Base-by-base conservation (phyloP, 1,284 basidiomycete genomes). In the Trametes pubescens region DNA sequence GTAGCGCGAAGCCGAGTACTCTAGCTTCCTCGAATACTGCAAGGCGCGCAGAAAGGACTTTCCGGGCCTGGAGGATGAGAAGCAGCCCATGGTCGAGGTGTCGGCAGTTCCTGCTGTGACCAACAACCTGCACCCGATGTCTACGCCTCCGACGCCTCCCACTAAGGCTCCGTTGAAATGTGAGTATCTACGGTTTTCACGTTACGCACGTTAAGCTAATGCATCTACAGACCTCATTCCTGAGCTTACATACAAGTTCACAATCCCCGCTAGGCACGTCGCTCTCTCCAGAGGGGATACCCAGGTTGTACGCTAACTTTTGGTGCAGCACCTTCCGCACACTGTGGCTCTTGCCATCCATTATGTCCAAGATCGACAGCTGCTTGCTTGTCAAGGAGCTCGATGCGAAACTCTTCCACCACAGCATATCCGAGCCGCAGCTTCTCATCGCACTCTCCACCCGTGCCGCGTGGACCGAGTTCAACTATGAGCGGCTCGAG, bases 401-500 rank as follows among this genome's bases (percentile, higher is more conserved):
- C 62, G 93, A 93, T 71, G 83, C 84, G n/a, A 84, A 76, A 58
- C 77, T 89, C 51, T 91, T 95, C 73, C 77, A 84, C 67, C 79
- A 87, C 73, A 76, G 79, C 22, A 83, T 94, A 49, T 74, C 80
- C 16, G 89, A 91, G 68, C 75, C 82, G 22, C 78, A 86, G 24
- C 78, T 95, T 53, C 82, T 87, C 55, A 79, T 82, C 46, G 91
- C 93, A 10, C 78, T 93, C 40, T 87, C 86, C 63, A 79, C 91
- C 0, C 88, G 89, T 21, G 86, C 90, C 14, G 86, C 86, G 38
- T 83, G 83, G 40, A 81, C 84, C 43, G 91, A 90, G 66, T 81
- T 82, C 65, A 84, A 94, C 77, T 95, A 94, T 74, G 91, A 95
- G 76, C 86, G 93, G 40, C 78, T 94, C 40, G 93, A 95, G 73